Conservation (phyloP, 495 filamentous ascomycete genomes). For the Daldinia concentrica region DNA sequence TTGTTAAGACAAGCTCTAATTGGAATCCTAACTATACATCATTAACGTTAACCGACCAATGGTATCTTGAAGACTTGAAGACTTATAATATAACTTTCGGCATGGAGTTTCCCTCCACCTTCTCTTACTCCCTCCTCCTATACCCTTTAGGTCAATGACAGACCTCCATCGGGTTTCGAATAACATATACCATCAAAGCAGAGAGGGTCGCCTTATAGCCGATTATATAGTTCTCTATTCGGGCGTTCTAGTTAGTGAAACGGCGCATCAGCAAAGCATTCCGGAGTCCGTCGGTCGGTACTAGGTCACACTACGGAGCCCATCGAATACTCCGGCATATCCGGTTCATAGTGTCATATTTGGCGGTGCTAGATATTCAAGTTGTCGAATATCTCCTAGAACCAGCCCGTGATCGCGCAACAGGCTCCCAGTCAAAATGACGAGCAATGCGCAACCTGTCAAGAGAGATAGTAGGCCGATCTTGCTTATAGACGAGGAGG, state of each 20-base stretch:
- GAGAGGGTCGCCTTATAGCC: background rate
- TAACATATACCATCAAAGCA: background rate
- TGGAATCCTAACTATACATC: constrained; percentile 16
- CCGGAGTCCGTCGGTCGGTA: constrained; percentile 10
- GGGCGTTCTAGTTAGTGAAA: background rate
- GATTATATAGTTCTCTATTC: background rate
- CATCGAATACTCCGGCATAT: constrained; percentile 7
- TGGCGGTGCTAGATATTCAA: background rate
- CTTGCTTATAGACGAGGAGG: constrained; percentile 34
- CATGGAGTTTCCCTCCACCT: constrained; percentile 15
- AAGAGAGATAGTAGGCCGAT: constrained; percentile 25
- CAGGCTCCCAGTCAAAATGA: constrained; percentile 22
- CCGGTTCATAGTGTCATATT: constrained; percentile 2
- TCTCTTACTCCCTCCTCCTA: constrained; percentile 10
- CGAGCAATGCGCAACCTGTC: constrained; percentile 26
- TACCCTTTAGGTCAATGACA: constrained; percentile 12
- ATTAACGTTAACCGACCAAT: constrained; percentile 16
- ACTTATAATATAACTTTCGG: constrained; percentile 13
- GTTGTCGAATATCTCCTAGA: background rate
- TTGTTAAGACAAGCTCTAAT: constrained; percentile 19
- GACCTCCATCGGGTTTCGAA: constrained; percentile 3
- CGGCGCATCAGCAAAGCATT: constrained; percentile 2
- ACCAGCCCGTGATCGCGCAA: background rate
- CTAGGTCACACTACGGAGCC: background rate
- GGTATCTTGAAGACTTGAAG: background rate